These are phyloP conservation scores for Diaporthe ampelina DNA, from an alignment of 2,329 filamentous ascomycete species.

Conservation along the genomic window DNA sequence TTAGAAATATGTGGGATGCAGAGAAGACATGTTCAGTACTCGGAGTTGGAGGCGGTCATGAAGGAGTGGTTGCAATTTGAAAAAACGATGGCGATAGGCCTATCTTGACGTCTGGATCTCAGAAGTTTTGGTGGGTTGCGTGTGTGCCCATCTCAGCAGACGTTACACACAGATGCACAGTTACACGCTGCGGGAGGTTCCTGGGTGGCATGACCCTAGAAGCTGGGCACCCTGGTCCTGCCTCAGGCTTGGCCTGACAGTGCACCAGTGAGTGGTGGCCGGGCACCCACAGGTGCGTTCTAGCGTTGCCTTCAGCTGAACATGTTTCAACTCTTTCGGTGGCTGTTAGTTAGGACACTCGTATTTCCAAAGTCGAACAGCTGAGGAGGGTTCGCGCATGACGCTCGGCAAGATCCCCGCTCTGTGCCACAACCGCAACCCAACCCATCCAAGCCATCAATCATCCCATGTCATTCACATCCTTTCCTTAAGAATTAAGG, in stretches of 20 bases:
- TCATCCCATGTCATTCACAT: constrained; percentile 4
- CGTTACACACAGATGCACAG: not conserved
- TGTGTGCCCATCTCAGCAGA: not conserved
- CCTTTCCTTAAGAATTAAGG: constrained; percentile 13
- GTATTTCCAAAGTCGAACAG: not conserved
- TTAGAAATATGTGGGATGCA: too few species aligned
- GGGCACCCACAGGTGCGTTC: not conserved
- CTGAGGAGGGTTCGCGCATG: constrained; percentile 24
- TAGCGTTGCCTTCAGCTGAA: constrained; percentile 2
- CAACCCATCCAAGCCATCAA: constrained; percentile 16
- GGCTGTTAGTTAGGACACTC: not conserved
- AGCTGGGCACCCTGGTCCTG: constrained; percentile 3
- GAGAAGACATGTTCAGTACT: too few species aligned
- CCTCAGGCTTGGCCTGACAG: not conserved
- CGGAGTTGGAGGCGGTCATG: too few species aligned
- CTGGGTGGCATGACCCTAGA: constrained; percentile 23
- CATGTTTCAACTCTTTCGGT: constrained; percentile 11
- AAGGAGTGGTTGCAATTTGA: not conserved
- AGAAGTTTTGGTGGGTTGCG: not conserved
- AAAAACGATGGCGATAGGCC: too few species aligned
- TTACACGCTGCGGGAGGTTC: not conserved
- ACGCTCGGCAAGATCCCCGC: constrained; percentile 12
- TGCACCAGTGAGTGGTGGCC: not conserved
- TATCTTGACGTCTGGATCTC: not conserved
- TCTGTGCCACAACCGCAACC: not conserved